Percentiles rank a stretch among this genome's conserved stretches.
phyloP scores from a whole-genome alignment of 139 green algal genomes.

The Trebouxia sp. region DNA sequence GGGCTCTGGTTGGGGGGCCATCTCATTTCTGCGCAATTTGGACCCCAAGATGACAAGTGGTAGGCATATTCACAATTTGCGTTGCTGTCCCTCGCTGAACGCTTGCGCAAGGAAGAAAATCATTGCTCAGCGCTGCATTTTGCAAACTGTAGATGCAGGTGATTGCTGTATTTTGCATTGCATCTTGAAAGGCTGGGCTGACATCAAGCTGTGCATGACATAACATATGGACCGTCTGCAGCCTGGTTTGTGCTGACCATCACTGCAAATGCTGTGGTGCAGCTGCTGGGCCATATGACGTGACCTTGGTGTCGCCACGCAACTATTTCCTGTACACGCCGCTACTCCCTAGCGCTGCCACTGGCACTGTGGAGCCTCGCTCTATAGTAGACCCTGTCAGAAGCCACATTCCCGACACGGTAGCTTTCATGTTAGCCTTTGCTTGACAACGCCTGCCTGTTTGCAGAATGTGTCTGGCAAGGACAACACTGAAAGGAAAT shows the following conservation, averaged over 20 bases:
- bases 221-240: too few relatives aligned
- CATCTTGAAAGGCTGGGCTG: neutral
- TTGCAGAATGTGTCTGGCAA: neutral
- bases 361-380: slow-evolving; percentile 32
- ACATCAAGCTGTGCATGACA: neutral
- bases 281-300: slow-evolving; percentile 44
- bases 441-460: neutral
- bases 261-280: neutral
- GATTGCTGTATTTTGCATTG: neutral
- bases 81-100: neutral
- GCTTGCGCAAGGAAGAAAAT: neutral
- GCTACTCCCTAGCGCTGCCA: slow-evolving; percentile 42
- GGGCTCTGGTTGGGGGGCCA: slow-evolving; percentile 86
- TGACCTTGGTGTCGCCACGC: slow-evolving; percentile 43
- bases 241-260: neutral
- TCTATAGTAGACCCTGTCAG: slow-evolving; percentile 48
- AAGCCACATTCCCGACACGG: slow-evolving; percentile 25
- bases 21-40: slow-evolving; percentile 80
- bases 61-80: neutral
- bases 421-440: too few relatives aligned
- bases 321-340: slow-evolving; percentile 54
- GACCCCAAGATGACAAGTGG: slow-evolving; percentile 36
- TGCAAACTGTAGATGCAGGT: neutral
- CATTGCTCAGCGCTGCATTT: neutral
- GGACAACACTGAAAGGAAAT: neutral